A percentile compares a stretch with the other conserved stretches of the same genome.
These are phyloP conservation scores for Syzygium jambos DNA, from an alignment of 345 rosid species.

Conservation along the genomic window DNA sequence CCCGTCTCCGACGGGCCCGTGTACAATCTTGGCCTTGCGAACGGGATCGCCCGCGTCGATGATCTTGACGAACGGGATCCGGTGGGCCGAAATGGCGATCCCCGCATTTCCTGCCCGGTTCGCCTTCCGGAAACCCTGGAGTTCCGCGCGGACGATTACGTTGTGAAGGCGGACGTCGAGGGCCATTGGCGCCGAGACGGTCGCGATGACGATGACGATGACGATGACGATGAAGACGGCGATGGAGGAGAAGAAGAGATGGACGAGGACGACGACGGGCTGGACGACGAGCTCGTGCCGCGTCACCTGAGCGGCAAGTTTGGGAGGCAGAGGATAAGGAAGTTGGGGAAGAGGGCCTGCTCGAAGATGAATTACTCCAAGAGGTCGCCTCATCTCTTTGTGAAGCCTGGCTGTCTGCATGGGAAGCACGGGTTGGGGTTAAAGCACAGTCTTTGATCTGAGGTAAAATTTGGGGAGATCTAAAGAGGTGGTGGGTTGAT, in stretches of 20 bases:
- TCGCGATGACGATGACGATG: background rate
- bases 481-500: background rate
- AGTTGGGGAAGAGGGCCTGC: constrained; percentile 31
- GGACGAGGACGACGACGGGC: constrained; percentile 21
- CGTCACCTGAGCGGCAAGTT: constrained; percentile 23
- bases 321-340: constrained; percentile 37
- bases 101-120: background rate
- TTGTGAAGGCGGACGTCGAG: background rate
- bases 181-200: background rate
- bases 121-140: background rate
- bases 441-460: constrained; percentile 16
- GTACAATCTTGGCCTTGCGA: background rate
- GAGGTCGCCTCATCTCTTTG: constrained; percentile 16
- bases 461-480: background rate
- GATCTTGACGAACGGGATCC: background rate
- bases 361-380: constrained; percentile 24
- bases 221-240: constrained; percentile 1
- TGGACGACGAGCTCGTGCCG: constrained; percentile 40
- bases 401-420: constrained; percentile 25
- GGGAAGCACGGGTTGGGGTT: constrained; percentile 34
- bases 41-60: background rate
- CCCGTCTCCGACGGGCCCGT: background rate
- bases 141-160: background rate
- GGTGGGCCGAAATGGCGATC: background rate
- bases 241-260: constrained; percentile 18